Evolutionary conservation across 805 yeast genomes (phyloP).

Genomic region (Candida insectorum): DNA sequence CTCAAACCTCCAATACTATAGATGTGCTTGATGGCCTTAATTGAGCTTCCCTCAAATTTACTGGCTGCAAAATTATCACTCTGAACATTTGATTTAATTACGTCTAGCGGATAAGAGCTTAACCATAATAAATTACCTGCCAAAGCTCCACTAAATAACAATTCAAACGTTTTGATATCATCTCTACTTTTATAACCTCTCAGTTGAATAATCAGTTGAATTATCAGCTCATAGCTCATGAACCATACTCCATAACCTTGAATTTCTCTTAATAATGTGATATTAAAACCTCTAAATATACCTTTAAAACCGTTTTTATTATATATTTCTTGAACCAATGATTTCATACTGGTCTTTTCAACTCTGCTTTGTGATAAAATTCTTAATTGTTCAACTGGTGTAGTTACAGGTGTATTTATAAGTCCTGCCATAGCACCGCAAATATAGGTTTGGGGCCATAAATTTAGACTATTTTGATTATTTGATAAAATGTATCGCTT

Average conservation of each 20-base stretch:
- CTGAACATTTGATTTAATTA: slow-evolving; percentile 48
- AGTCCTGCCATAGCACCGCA: slow-evolving; percentile 68
- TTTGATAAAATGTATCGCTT: slow-evolving; percentile 51
- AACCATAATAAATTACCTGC: slow-evolving; percentile 72
- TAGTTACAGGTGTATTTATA: slow-evolving; percentile 59
- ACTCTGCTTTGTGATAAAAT: slow-evolving; percentile 50
- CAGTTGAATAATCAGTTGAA: slow-evolving; percentile 33
- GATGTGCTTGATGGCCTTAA: slow-evolving; percentile 36
- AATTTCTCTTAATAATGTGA: slow-evolving; percentile 57
- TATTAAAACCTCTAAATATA: slow-evolving; percentile 50
- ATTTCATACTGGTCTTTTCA: slow-evolving; percentile 14
- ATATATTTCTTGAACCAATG: slow-evolving; percentile 38
- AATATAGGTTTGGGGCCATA: slow-evolving; percentile 55
- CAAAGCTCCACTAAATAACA: slow-evolving; percentile 55
- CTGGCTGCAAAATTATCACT: slow-evolving; percentile 51
- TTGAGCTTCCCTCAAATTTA: slow-evolving; percentile 39
- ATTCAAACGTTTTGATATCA: slow-evolving; percentile 52
- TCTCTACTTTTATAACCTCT: slow-evolving; percentile 39
- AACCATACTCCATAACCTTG: slow-evolving; percentile 80
- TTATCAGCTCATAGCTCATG: slow-evolving; percentile 56
- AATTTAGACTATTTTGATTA: slow-evolving; percentile 31
- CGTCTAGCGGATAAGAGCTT: slow-evolving; percentile 52
- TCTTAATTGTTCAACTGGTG: slow-evolving; percentile 67
- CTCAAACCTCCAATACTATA: slow-evolving; percentile 39
- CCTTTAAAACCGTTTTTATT: slow-evolving; percentile 46